A percentile compares a stretch with the other conserved stretches of the same genome.
Evolutionary conservation across 2,329 filamentous ascomycete genomes (phyloP).

Genomic region (Chrysoporthe puriensis): DNA sequence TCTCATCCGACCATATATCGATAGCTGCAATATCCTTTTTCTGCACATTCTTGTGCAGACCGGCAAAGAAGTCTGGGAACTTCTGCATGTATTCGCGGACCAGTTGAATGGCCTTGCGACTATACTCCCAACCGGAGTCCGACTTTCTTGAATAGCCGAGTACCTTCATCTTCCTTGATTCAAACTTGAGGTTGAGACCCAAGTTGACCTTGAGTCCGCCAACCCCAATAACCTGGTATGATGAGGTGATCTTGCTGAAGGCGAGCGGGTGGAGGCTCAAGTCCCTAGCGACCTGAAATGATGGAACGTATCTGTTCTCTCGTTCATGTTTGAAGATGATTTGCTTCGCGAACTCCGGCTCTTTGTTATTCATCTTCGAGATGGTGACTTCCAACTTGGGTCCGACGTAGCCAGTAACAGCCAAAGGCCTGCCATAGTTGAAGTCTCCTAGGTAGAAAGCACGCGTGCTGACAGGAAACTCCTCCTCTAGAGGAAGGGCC

Average conservation of each 20-base stretch:
- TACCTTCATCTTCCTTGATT: slow-evolving; percentile 93
- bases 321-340: slow-evolving; percentile 74
- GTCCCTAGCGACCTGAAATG: slow-evolving; percentile 83
- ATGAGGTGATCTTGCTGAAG: slow-evolving; percentile 93
- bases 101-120: slow-evolving; percentile 77
- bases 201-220: slow-evolving; percentile 86
- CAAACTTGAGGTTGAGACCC: slow-evolving; percentile 95
- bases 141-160: slow-evolving; percentile 91
- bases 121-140: slow-evolving; percentile 93
- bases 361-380: slow-evolving; percentile 71
- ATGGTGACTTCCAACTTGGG: slow-evolving; percentile 81
- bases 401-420: slow-evolving; percentile 73
- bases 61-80: slow-evolving; percentile 94
- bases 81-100: slow-evolving; percentile 88
- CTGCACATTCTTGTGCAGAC: slow-evolving; percentile 82
- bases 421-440: slow-evolving; percentile 87
- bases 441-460: slow-evolving; percentile 95
- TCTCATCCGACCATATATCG: slow-evolving; percentile 78
- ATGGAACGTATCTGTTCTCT: slow-evolving; percentile 78
- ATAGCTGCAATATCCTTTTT: slow-evolving; percentile 82
- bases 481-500: slow-evolving; percentile 86
- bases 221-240: slow-evolving; percentile 79
- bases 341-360: slow-evolving; percentile 78
- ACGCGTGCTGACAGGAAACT: slow-evolving; percentile 81
- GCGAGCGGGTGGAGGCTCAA: slow-evolving; percentile 83